Evolutionary conservation across 495 filamentous ascomycete genomes (phyloP), one percentile per base, ranked within the genome.

Genomic region (Chaetomium cochliodes): DNA sequence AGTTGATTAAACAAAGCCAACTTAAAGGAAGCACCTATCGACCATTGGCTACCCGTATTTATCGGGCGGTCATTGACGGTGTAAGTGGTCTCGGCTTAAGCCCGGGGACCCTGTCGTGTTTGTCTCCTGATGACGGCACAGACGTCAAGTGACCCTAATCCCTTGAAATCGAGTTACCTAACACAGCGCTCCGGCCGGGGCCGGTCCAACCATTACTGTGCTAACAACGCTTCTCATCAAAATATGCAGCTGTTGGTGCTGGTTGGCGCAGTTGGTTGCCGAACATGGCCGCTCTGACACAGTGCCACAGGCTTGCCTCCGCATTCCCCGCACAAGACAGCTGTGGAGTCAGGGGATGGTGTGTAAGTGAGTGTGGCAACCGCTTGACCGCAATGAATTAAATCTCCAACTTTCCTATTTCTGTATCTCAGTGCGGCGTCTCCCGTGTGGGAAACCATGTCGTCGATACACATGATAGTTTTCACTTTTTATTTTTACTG

Each of bases 1-100:
- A 23, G 57, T 20, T 23, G 33, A 33, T 20, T 23, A 49, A 33
- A 30, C 41, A 49, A 33, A 30, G 28, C 11, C 26, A 2, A 12
- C 46, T 37, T 20, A 42, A 58, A 46, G 55, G 44, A 18, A 16
- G 39, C 5, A 18, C 26, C 0, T 4, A 15, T 18, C 5, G 47
- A 6, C 46, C 2, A 16, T 16, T 23, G 22, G 22, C 41, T 30
- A 9, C 13, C 41, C 15, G 41, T 60, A 60, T 60, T 60, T 60
- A 51, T 60, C 51, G 58, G 18, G 15, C 39, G 44, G 41, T 46
- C 39, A 47, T 18, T 23, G 20, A 20, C 41, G 33, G 53, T 53
- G 49, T 33, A 46, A 58, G 44, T 54, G 65, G 22, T 58, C 60
- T 67, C 65, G 65, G 65, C 65, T 67, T 61, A 67, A 67, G 49